Percentiles rank a stretch among this genome's conserved stretches.
Evolutionary conservation across 805 yeast species (phyloP).

Genomic region (Jamesozyma hellenica): DNA sequence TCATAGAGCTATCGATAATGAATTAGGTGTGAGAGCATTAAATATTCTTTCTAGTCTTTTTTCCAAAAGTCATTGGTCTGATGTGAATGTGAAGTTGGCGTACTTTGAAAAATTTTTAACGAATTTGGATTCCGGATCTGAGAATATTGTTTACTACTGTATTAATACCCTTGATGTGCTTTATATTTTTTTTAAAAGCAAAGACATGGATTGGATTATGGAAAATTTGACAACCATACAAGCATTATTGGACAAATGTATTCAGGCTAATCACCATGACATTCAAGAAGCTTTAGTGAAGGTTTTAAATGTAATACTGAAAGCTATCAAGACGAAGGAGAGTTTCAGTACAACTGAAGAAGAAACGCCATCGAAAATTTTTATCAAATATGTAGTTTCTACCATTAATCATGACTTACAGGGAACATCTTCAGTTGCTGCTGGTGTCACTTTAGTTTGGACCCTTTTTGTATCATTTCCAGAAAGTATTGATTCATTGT

Average conservation of each 20-base stretch:
- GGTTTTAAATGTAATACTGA: conserved; percentile 58
- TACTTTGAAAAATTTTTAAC: conserved; percentile 83
- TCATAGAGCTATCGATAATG: conserved; percentile 74
- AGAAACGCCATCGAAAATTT: conserved; percentile 52
- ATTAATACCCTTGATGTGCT: conserved; percentile 87
- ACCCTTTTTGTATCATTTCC: conserved; percentile 71
- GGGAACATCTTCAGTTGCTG: conserved; percentile 68
- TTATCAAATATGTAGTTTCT: conserved; percentile 49
- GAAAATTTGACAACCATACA: conserved; percentile 61
- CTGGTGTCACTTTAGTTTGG: conserved; percentile 78
- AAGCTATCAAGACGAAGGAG: conserved; percentile 46
- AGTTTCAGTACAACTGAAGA: conserved; percentile 41
- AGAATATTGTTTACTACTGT: conserved; percentile 65
- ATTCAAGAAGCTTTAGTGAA: conserved; percentile 76
- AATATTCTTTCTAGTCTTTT: conserved; percentile 65
- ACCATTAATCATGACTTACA: conserved; percentile 72
- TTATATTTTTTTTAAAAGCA: conserved; percentile 72
- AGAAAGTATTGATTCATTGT: conserved; percentile 57
- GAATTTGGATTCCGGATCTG: conserved; percentile 62
- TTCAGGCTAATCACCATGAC: conserved; percentile 75
- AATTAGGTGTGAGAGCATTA: conserved; percentile 70
- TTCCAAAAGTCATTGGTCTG: conserved; percentile 73
- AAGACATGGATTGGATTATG: conserved; percentile 67
- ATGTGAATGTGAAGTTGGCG: conserved; percentile 73
- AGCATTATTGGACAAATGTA: conserved; percentile 65